Conservation (phyloP, 2,329 filamentous ascomycete genomes). For the Exophiala calicioides region DNA sequence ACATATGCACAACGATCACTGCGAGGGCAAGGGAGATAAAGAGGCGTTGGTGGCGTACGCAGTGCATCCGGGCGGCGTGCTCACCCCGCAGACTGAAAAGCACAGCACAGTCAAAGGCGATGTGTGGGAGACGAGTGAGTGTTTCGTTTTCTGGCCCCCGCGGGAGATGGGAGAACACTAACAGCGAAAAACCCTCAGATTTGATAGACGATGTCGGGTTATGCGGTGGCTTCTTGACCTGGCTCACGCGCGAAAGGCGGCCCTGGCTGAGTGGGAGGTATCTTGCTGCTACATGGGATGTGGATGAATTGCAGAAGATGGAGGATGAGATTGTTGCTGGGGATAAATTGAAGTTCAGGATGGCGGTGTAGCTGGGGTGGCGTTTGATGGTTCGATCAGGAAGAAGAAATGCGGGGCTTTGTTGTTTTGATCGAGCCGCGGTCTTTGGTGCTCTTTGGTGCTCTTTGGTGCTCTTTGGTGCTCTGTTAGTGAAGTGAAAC, state of each 20-base stretch:
- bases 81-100: constrained; percentile 20
- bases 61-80: constrained; percentile 23
- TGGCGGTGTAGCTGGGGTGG: constrained; percentile 16
- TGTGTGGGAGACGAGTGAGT: constrained; percentile 16
- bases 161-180: no score
- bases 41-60: constrained; percentile 19
- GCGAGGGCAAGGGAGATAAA: neutral
- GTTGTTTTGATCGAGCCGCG: no score
- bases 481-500: no score
- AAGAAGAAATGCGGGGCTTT: no score
- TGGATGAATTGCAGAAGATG: constrained; percentile 28
- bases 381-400: no score
- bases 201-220: constrained; percentile 28
- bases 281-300: constrained; percentile 30
- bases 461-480: no score
- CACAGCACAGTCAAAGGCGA: constrained; percentile 20
- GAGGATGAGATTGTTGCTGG: constrained; percentile 28
- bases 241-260: constrained; percentile 31
- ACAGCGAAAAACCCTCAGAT: no score
- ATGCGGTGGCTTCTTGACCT: constrained; percentile 32
- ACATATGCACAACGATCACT: constrained; percentile 21
- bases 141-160: no score
- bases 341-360: constrained; percentile 44
- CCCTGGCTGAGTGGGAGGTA: constrained; percentile 25
- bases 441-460: no score